Base-by-base conservation (phyloP, 495 filamentous ascomycete genomes). In the Oidiodendron maius region DNA sequence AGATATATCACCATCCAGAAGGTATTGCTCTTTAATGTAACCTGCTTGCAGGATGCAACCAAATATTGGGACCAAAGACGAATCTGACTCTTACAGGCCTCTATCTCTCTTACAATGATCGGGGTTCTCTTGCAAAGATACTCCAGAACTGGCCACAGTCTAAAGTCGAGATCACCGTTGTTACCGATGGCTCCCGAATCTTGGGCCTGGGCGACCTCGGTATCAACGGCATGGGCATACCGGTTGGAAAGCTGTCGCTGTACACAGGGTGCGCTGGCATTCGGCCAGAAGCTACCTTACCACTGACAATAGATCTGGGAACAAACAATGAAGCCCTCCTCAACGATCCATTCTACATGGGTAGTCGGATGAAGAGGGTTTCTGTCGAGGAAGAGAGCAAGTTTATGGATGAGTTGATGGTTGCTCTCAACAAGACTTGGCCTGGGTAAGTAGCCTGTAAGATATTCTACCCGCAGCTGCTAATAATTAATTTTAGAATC, bases 151-250 rank as follows among this genome's bases (percentile, higher is more conserved):
- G 86, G 86, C 83, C 83, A 23, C 77, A 85, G 56, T 63, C 69
- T 22, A 74, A 83, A 48, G 84, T 90, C 18, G 85, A 89, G 60
- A 89, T 90, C 57, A 86, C 84, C 47, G 83, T 85, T 55, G 79
- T 90, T 60, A 90, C 86, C 40, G 86, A 90, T 68, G 86, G 86
- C 41, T 86, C 82, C 45, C 80, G 86, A 38, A 90, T 90, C 60
- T 75, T 90, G 48, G 86, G 86, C 52, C 76, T 90, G 23, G 86
- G 86, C 36, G 86, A 90, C 64, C 74, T 90, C 49, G 86, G 86
- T 46, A 80, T 90, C 59, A 87, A 88, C 62, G 86, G 86, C 40
- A 90, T 90, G 86, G 86, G 86, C 38, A 90, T 90, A 59, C 86
- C 86, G 43, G 84, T 90, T 51, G 81, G 86, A 39, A 89, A 90